Evolutionary conservation across 768 basidiomycete species (phyloP).

Genomic region (Tricholoma flavovirens): DNA sequence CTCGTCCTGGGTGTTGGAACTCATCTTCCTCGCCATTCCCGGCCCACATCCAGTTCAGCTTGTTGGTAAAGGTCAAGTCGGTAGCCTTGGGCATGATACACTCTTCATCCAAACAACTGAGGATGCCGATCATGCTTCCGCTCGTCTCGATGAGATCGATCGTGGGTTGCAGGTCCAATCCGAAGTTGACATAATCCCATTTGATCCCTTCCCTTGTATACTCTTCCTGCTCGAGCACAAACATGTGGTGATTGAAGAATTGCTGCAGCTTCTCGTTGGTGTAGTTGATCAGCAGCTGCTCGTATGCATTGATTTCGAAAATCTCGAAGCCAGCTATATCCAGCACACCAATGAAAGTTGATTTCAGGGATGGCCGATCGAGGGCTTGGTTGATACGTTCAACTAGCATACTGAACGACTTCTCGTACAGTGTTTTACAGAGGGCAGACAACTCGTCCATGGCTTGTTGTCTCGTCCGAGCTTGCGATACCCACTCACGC

Average conservation of each 20-base stretch:
- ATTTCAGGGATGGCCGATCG: slow-evolving; percentile 86
- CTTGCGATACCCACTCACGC: slow-evolving; percentile 94
- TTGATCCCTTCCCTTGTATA: slow-evolving; percentile 94
- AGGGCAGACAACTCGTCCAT: slow-evolving; percentile 86
- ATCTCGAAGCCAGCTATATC: slow-evolving; percentile 99
- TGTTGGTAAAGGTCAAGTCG: slow-evolving; percentile 91
- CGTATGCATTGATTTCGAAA: slow-evolving; percentile 89
- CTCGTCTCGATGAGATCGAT: slow-evolving; percentile 95
- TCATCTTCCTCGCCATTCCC: slow-evolving; percentile 41
- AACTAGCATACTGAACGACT: slow-evolving; percentile 89
- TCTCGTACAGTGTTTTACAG: slow-evolving; percentile 96
- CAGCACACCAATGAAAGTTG: slow-evolving; percentile 94
- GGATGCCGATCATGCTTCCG: slow-evolving; percentile 76
- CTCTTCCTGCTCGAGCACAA: slow-evolving; percentile 98
- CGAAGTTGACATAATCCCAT: slow-evolving; percentile 98
- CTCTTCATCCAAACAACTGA: slow-evolving; percentile 93
- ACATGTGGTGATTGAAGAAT: slow-evolving; percentile 99
- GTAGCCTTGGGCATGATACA: slow-evolving; percentile 99
- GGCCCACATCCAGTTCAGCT: slow-evolving; percentile 78
- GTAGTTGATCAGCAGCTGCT: slow-evolving; percentile 97
- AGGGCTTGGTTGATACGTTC: slow-evolving; percentile 93
- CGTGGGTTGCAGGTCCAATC: slow-evolving; percentile 93
- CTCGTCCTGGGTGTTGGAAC: slow-evolving; percentile 62
- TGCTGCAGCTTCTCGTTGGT: slow-evolving; percentile 99
- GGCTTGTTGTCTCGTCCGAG: slow-evolving; percentile 86